Conservation (phyloP, 192 early-diverging fungal genomes). For the Chytriomyces hyalinus region DNA sequence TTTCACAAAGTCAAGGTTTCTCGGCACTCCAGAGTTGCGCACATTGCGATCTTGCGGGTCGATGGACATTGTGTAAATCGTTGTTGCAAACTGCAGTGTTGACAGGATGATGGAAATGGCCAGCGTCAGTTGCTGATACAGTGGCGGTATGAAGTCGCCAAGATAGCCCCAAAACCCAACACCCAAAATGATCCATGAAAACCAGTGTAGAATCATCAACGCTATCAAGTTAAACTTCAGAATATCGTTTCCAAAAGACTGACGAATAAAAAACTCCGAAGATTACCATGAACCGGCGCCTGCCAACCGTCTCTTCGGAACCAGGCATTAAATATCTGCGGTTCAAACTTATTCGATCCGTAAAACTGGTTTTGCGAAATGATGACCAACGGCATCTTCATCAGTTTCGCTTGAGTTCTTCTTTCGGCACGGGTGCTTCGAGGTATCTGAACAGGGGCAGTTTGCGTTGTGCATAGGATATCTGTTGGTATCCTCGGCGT, state of each 20-base stretch:
- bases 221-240: neutral
- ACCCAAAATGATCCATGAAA: constrained; percentile 39
- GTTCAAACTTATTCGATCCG: constrained; percentile 32
- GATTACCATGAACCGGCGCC: constrained; percentile 47
- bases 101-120: constrained; percentile 24
- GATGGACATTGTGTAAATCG: constrained; percentile 46
- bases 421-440: too few species aligned
- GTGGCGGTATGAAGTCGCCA: constrained; percentile 29
- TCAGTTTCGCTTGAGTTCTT: constrained; percentile 12
- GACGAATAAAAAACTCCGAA: neutral
- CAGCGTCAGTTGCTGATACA: constrained; percentile 11
- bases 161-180: constrained; percentile 43
- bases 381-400: constrained; percentile 45
- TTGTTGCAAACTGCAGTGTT: constrained; percentile 26
- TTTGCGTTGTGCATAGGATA: too few species aligned
- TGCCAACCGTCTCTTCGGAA: constrained; percentile 43
- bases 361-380: constrained; percentile 41
- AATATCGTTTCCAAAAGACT: neutral
- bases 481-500: too few species aligned
- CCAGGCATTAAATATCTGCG: constrained; percentile 50
- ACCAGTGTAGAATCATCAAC: constrained; percentile 42
- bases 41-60: constrained; percentile 51
- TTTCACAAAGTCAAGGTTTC: constrained; percentile 57
- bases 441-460: too few species aligned
- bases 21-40: constrained; percentile 21